Base-by-base conservation (phyloP, 495 filamentous ascomycete genomes). In the Venustampulla echinocandica region DNA sequence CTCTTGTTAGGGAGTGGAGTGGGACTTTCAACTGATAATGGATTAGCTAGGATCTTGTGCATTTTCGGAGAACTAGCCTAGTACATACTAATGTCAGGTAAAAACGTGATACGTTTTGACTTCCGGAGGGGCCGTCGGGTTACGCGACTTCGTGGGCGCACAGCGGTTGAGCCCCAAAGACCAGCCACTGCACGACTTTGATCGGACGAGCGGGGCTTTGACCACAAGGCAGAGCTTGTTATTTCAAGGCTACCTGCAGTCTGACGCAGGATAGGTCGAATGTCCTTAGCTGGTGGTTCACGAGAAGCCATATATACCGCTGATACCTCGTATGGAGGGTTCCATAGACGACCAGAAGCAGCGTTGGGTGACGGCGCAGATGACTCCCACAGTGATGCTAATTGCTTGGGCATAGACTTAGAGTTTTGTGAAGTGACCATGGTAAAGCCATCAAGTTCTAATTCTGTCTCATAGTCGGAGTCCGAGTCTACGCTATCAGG, bases 1-100 rank as follows among this genome's bases (percentile, higher is more conserved):
- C 65, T 59, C 49, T 70, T 71, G 38, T 73, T 57, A 11, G 72
- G 72, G 10, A 77, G 57, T 36, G 73, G 73, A 45, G 69, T 55
- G 5, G 74, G 74, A 52, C 65, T 75, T 47, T 78, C 74, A 21
- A 76, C 53, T 58, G 46, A 15, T 23, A 14, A 17, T 10, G 17
- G 20, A 19, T 54, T 41, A 57, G 44, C 23, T 4, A 22, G 10
- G 10, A n/a, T 14, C 30, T 14, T 25, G 4, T 27, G n/a, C 11
- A 17, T 13, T 20, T 22, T 15, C n/a, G 21, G 23, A 34, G 24
- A 21, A 40, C 11, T 3, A 46, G 24, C 13, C n/a, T 7, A 10
- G 7, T 13, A 43, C 45, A 18, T 51, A 59, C 57, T 49, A 47
- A 78, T 78, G 47, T 78, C 74, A 6, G 74, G 74, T 2, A 78